Base-by-base conservation (phyloP, 805 yeast species). In the Clavispora fructus region DNA sequence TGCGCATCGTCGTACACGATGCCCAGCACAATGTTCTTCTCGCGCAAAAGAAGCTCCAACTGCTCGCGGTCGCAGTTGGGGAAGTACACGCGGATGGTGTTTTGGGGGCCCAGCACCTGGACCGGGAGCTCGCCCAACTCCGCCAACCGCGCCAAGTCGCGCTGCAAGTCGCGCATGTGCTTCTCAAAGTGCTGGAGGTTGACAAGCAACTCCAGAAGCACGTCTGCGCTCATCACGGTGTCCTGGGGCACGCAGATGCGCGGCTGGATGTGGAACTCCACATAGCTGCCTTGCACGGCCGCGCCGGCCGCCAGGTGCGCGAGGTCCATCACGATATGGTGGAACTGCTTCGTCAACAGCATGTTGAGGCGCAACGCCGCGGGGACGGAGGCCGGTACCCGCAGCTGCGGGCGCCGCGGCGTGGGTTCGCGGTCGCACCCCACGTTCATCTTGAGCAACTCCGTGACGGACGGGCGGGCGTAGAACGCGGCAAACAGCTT, bases 121-220 rank as follows among this genome's bases (percentile, higher is more conserved):
- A 85, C 68, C 8, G 87, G 89, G 52, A 82, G 76, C 50, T 82
- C 80, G 2, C 94, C 94, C 46, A 83, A 77, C 28, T 80, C 78
- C 48, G 80, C 68, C 33, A 80, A 68, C 39, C 60, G 58, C 35
- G 65, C 54, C 41, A 80, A 65, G 50, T 75, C 77, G 19, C 65
- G 59, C 51, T 70, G 63, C 29, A 82, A 64, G 32, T 69, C 72
- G 16, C 67, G 69, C 30, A 78, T 57, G 47, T 72, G 69, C 19
- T 59, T 53, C 51, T 75, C 73, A 46, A 77, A 63, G 37, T 47
- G 52, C 39, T 49, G 40, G 43, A 55, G 46, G 43, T 49, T 52
- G 39, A 38, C 42, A 35, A 50, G 41, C 28, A 55, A 45, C 43
- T 54, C 61, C 55, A 44, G 58, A 43, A 68, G 50, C 10, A 66